A percentile compares a stretch with the other conserved stretches of the same genome.
These are phyloP conservation scores for Colletotrichum sp. DNA, from an alignment of 2,329 filamentous ascomycete species.

Conservation along the genomic window DNA sequence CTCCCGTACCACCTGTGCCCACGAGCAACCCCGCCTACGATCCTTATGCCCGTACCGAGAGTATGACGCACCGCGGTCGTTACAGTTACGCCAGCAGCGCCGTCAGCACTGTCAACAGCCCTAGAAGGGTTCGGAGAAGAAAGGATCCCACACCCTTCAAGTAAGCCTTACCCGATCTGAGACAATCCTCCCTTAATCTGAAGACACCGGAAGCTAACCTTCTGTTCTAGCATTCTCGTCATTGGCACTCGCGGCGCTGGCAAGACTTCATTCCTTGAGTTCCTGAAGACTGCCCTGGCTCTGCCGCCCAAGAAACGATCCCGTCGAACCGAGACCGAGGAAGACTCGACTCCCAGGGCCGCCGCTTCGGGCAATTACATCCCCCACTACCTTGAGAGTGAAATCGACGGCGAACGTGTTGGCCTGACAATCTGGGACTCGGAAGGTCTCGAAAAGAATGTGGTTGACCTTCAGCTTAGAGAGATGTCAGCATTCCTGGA, in stretches of 20 bases:
- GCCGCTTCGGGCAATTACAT: conserved; percentile 73
- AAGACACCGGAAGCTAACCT: neutral
- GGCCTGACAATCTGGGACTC: conserved; percentile 97
- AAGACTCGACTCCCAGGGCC: conserved; percentile 54
- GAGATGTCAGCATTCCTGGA: conserved; percentile 93
- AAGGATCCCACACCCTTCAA: conserved; percentile 99
- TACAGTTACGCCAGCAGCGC: conserved; percentile 96
- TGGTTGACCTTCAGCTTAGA: conserved; percentile 91
- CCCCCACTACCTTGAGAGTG: conserved; percentile 90
- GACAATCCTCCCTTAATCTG: neutral
- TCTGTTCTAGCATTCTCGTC: conserved; percentile 76
- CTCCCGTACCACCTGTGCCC: conserved; percentile 63
- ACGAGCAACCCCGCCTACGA: conserved; percentile 66
- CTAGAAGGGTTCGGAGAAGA: conserved; percentile 86
- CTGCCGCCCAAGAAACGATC: conserved; percentile 80
- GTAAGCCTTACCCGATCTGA: conserved; percentile 63
- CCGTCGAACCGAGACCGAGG: conserved; percentile 54
- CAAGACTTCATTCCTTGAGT: conserved; percentile 97
- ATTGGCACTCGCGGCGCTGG: conserved; percentile 87
- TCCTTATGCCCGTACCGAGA: conserved; percentile 84
- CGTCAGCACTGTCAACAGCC: conserved; percentile 90
- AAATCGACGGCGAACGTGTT: conserved; percentile 89
- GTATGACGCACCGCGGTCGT: conserved; percentile 95
- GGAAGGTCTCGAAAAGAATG: conserved; percentile 89
- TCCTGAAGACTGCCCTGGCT: conserved; percentile 85